These are phyloP conservation scores for Lactarius psammicola DNA, from an alignment of 768 basidiomycete species.

Conservation along the genomic window DNA sequence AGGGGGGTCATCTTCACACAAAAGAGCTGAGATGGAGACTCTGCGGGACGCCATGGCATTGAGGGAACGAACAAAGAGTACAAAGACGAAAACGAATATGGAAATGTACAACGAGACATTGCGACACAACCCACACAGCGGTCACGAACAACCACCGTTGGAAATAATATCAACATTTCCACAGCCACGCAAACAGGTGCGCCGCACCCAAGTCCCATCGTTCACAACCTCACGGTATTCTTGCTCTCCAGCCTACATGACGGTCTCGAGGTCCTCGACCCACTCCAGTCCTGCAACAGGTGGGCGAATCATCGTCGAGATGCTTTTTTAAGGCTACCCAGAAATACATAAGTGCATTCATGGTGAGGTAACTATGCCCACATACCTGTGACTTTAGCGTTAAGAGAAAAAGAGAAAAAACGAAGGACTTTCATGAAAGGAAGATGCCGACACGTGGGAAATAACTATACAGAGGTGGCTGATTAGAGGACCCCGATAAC, in stretches of 20 bases:
- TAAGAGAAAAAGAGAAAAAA: constrained; percentile 28
- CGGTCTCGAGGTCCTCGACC: constrained; percentile 90
- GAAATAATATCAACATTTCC: constrained; percentile 35
- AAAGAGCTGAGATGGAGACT: constrained; percentile 73
- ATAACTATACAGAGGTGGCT: constrained; percentile 37
- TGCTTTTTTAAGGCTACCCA: constrained; percentile 73
- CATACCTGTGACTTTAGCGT: constrained; percentile 68
- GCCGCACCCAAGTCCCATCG: constrained; percentile 92
- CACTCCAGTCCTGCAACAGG: constrained; percentile 62
- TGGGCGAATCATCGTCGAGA: constrained; percentile 82
- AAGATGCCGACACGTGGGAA: constrained; percentile 28
- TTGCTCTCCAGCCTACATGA: constrained; percentile 74
- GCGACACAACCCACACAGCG: constrained; percentile 68
- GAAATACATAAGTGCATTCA: constrained; percentile 28
- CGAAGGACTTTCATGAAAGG: neutral
- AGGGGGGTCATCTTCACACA: constrained; percentile 48
- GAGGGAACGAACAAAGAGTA: constrained; percentile 22
- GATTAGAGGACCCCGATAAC: constrained; percentile 31
- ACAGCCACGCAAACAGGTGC: constrained; percentile 41
- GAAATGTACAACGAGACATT: constrained; percentile 88
- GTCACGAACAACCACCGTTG: constrained; percentile 62
- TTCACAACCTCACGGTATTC: constrained; percentile 37
- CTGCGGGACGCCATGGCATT: constrained; percentile 59
- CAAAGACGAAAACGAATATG: constrained; percentile 21
- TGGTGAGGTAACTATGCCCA: constrained; percentile 14